Evolutionary conservation across 108 stramenopile genomes (phyloP).

Genomic region (Tribonema minus): DNA sequence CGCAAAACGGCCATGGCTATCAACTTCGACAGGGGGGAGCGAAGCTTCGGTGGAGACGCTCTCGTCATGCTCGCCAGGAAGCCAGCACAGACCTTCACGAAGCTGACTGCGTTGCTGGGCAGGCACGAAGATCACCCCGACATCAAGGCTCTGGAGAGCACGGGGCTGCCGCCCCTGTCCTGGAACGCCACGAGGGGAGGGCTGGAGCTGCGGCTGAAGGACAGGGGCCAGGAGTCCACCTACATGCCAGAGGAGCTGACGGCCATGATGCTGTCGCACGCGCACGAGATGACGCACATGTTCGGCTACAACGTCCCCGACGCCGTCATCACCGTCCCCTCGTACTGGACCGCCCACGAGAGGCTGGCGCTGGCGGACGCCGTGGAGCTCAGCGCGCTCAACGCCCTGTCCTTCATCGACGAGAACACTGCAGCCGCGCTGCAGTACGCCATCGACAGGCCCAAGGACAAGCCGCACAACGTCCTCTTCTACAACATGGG

Average conservation of each 20-base stretch:
- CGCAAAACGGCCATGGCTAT: conserved; percentile 97
- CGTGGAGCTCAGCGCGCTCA: conserved; percentile 85
- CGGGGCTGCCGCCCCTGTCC: background rate
- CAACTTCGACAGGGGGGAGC: conserved; percentile 84
- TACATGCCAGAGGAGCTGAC: conserved; percentile 94
- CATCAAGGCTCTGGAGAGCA: conserved; percentile 42
- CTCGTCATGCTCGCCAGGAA: conserved; percentile 77
- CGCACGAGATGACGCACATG: conserved; percentile 72
- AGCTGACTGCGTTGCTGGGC: conserved; percentile 77
- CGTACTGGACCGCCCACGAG: conserved; percentile 89
- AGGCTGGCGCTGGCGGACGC: conserved; percentile 85
- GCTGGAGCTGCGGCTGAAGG: conserved; percentile 6
- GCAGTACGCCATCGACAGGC: conserved; percentile 91
- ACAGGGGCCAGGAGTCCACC: conserved; percentile 15
- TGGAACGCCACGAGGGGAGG: conserved; percentile 41
- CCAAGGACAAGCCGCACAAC: conserved; percentile 69
- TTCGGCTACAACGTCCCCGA: conserved; percentile 73
- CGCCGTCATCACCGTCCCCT: conserved; percentile 90
- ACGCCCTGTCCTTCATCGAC: conserved; percentile 85
- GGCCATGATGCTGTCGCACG: conserved; percentile 80
- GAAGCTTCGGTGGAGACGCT: conserved; percentile 85
- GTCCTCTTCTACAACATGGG: conserved; percentile 98
- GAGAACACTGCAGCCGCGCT: conserved; percentile 96
- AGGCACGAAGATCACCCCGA: conserved; percentile 69
- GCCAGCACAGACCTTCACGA: conserved; percentile 74